phyloP scores from a whole-genome alignment of 108 stramenopile species.

The Nannochloropsis salina region DNA sequence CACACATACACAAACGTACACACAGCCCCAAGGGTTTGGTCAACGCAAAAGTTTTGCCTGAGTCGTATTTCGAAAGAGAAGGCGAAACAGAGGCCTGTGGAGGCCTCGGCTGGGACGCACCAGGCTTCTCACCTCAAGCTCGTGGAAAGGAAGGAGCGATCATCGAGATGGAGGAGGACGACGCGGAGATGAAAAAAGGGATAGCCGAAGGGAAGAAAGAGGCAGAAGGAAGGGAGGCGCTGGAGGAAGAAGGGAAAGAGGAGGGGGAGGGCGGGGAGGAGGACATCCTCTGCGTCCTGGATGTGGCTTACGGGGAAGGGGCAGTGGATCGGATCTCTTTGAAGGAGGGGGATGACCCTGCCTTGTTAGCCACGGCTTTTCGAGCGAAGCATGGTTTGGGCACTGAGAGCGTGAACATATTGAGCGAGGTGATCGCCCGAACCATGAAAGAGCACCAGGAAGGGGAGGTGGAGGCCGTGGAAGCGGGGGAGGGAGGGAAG shows the following conservation, averaged over 20 bases:
- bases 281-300: not conserved
- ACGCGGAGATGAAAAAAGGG: not conserved
- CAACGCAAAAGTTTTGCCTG: too few species aligned
- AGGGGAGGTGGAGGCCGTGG: not conserved
- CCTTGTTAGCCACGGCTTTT: not conserved
- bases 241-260: not conserved
- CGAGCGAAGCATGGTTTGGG: not conserved
- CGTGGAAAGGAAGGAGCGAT: not conserved
- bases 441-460: conserved; percentile 8
- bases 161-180: not conserved
- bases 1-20: not conserved
- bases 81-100: too few species aligned
- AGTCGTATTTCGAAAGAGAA: too few species aligned
- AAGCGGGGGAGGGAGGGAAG: not conserved
- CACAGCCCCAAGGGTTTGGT: not conserved
- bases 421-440: not conserved
- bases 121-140: not conserved
- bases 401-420: not conserved
- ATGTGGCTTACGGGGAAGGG: not conserved
- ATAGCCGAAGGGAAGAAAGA: not conserved
- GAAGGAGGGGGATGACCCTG: not conserved
- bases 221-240: not conserved
- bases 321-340: not conserved
- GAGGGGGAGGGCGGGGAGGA: not conserved
- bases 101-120: too few species aligned